Percentiles rank a stretch among this genome's conserved stretches.
Evolutionary conservation across 345 rosid genomes (phyloP).

Genomic region (Syzygium jambos): DNA sequence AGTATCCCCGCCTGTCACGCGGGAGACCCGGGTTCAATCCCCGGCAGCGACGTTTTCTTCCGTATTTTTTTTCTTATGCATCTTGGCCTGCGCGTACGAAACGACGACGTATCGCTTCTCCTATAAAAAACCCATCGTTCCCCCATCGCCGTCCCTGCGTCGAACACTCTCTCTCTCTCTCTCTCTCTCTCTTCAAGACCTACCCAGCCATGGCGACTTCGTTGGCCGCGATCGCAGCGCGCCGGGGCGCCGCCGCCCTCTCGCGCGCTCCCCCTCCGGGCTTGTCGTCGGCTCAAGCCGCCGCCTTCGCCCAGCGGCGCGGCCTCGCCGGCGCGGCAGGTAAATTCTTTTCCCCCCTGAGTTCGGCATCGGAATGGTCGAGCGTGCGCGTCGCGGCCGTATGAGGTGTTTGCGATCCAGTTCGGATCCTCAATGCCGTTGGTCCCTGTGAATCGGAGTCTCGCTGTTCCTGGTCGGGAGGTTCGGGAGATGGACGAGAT

Average conservation of each 20-base stretch:
- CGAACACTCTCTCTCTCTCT: background rate
- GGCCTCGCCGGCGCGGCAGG: constrained; percentile 86
- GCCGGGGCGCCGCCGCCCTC: constrained; percentile 21
- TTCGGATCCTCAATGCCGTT: background rate
- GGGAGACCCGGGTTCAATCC: constrained; percentile 97
- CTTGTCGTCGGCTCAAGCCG: constrained; percentile 13
- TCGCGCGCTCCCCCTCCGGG: constrained; percentile 22
- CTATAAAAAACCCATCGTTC: background rate
- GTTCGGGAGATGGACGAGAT: background rate
- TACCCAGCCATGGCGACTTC: constrained; percentile 32
- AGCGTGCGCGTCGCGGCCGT: background rate
- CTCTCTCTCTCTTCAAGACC: background rate
- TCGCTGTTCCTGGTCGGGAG: background rate
- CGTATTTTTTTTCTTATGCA: too few species aligned
- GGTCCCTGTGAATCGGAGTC: background rate
- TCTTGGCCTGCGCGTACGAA: background rate
- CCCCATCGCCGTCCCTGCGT: background rate
- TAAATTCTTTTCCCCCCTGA: constrained; percentile 2
- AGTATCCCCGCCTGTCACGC: constrained; percentile 94
- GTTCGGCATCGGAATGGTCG: background rate
- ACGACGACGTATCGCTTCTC: background rate
- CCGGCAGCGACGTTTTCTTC: constrained; percentile 64
- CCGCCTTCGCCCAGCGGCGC: constrained; percentile 52
- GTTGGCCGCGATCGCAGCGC: constrained; percentile 40
- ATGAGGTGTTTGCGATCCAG: background rate